These are phyloP conservation scores for Leavenworthia alabamica DNA, from an alignment of 345 rosid species.

Conservation along the genomic window DNA sequence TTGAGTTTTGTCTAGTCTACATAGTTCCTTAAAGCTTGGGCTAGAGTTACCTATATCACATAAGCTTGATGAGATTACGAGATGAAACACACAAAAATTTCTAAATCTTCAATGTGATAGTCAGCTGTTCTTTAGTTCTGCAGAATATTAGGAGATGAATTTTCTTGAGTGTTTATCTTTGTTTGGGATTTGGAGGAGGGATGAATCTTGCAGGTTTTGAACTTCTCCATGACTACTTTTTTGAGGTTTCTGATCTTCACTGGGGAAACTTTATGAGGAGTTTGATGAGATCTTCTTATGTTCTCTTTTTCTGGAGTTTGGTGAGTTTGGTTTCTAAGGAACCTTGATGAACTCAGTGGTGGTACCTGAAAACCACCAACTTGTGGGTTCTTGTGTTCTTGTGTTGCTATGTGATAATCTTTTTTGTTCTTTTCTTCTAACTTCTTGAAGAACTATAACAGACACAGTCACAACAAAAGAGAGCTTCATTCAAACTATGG, in stretches of 20 bases:
- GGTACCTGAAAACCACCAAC: conserved; percentile 7
- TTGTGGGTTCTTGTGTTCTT: conserved; percentile 6
- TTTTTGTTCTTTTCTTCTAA: conserved; percentile 50
- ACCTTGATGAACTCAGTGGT: conserved; percentile 49
- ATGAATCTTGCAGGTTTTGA: conserved; percentile 28
- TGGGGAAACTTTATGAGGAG: conserved; percentile 35
- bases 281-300: conserved; percentile 30
- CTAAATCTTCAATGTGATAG: conserved; percentile 16
- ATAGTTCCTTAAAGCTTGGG: conserved; percentile 7
- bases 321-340: conserved; percentile 39
- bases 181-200: conserved; percentile 23
- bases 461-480: conserved; percentile 5
- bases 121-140: not conserved
- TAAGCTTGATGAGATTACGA: conserved; percentile 9
- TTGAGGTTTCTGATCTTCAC: conserved; percentile 27
- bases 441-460: conserved; percentile 58
- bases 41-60: conserved; percentile 9
- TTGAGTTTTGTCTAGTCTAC: conserved; percentile 9
- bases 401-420: conserved; percentile 14
- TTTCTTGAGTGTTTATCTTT: conserved; percentile 47
- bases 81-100: conserved; percentile 4
- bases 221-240: conserved; percentile 30
- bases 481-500: not conserved
- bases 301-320: conserved; percentile 26
- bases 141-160: conserved; percentile 65